phyloP scores from a whole-genome alignment of 2,329 filamentous ascomycete species.

The Pleurostoma richardsiae region DNA sequence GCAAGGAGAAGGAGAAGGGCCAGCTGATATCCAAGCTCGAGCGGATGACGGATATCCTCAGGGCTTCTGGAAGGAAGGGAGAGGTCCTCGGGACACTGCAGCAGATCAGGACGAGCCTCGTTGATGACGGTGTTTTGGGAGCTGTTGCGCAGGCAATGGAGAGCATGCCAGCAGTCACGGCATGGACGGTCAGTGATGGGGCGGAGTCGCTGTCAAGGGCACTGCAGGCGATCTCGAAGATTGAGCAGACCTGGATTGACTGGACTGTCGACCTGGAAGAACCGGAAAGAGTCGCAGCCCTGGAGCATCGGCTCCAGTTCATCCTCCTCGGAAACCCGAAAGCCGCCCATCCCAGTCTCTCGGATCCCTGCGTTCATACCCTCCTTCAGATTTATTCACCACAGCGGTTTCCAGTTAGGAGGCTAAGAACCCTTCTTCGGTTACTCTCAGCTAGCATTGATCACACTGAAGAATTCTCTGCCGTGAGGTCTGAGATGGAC shows the following conservation, averaged over 20 bases:
- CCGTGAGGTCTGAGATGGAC: slow-evolving; percentile 33
- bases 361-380: slow-evolving; percentile 38
- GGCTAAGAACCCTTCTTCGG: slow-evolving; percentile 45
- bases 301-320: slow-evolving; percentile 56
- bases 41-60: slow-evolving; percentile 57
- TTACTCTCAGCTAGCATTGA: slow-evolving; percentile 45
- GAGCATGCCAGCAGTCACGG: slow-evolving; percentile 40
- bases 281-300: slow-evolving; percentile 47
- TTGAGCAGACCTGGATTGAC: slow-evolving; percentile 51
- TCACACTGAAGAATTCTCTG: slow-evolving; percentile 28
- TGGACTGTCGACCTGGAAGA: slow-evolving; percentile 49
- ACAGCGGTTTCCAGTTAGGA: slow-evolving; percentile 45
- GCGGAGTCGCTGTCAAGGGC: slow-evolving; percentile 52
- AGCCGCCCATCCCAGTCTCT: slow-evolving; percentile 21
- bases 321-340: slow-evolving; percentile 30
- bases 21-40: slow-evolving; percentile 62
- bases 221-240: slow-evolving; percentile 53
- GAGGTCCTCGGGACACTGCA: slow-evolving; percentile 55
- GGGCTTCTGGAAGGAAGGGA: slow-evolving; percentile 42
- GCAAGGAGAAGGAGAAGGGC: slow-evolving; percentile 52
- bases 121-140: slow-evolving; percentile 53
- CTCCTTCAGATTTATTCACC: slow-evolving; percentile 44
- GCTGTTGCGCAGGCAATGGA: slow-evolving; percentile 45
- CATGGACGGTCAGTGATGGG: slow-evolving; percentile 49
- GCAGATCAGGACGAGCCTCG: slow-evolving; percentile 56